phyloP scores from a whole-genome alignment of 768 basidiomycete species.

The Tremella yokohamensis region DNA sequence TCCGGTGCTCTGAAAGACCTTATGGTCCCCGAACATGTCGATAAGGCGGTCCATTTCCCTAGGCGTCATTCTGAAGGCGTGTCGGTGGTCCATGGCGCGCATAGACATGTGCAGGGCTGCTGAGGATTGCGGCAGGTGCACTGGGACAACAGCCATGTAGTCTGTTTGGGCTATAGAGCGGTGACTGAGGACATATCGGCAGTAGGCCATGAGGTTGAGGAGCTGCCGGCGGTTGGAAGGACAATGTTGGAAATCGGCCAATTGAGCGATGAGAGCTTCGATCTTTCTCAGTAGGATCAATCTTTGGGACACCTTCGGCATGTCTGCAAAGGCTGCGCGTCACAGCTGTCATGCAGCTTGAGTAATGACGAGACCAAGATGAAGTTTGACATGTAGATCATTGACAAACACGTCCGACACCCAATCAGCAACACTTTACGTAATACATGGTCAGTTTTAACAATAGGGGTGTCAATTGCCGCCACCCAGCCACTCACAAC shows the following conservation, averaged over 20 bases:
- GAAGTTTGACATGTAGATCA: no score
- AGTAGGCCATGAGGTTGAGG: background rate
- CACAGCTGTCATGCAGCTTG: no score
- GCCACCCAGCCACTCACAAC: no score
- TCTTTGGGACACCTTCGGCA: conserved; percentile 1
- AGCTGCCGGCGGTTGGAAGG: background rate
- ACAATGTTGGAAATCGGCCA: background rate
- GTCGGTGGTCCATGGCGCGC: conserved; percentile 3
- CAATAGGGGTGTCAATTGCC: no score
- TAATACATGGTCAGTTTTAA: no score
- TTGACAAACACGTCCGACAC: no score
- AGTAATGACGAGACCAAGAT: no score
- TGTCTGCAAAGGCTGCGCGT: background rate
- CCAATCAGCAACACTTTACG: no score
- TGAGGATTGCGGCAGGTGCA: background rate
- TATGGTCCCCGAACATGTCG: conserved; percentile 6
- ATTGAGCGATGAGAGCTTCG: background rate
- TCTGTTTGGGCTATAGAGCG: background rate
- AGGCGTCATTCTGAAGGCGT: conserved; percentile 4
- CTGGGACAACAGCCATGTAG: background rate
- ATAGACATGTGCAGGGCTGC: background rate
- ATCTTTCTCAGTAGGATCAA: conserved; percentile 1
- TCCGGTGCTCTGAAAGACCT: conserved; percentile 1
- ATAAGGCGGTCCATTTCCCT: conserved; percentile 6
- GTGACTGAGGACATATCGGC: background rate